Evolutionary conservation across 495 filamentous ascomycete genomes (phyloP).

Genomic region (Annulohypoxylon nitens): DNA sequence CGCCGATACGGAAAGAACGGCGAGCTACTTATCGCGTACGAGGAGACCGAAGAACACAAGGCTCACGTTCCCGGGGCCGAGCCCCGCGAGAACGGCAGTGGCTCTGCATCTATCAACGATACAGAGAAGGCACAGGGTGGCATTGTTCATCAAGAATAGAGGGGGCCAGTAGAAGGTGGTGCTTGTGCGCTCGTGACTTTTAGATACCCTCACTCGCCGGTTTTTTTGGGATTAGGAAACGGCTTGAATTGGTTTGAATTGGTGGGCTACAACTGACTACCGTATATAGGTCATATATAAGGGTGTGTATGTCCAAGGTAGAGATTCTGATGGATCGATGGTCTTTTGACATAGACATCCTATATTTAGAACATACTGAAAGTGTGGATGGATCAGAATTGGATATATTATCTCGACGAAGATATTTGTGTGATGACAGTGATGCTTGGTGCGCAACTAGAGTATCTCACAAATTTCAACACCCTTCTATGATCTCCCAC

Average conservation of each 20-base stretch:
- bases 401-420: background rate
- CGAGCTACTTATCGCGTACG: conserved; percentile 73
- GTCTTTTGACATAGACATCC: conserved; percentile 6
- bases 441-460: background rate
- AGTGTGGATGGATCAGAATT: background rate
- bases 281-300: conserved; percentile 6
- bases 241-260: background rate
- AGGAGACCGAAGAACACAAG: conserved; percentile 58
- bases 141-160: conserved; percentile 30
- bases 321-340: background rate
- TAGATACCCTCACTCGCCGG: background rate
- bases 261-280: background rate
- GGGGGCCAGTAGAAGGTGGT: background rate
- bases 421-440: background rate
- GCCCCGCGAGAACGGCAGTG: conserved; percentile 21
- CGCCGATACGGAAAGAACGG: conserved; percentile 78
- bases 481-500: too few relatives aligned
- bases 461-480: too few relatives aligned
- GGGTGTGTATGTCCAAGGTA: background rate
- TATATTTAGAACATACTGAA: background rate
- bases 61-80: conserved; percentile 28
- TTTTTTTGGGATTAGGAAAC: background rate
- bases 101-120: conserved; percentile 27
- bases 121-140: conserved; percentile 43
- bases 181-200: background rate